Conservation (phyloP, 345 rosid genomes). For the Camelina hispida region DNA sequence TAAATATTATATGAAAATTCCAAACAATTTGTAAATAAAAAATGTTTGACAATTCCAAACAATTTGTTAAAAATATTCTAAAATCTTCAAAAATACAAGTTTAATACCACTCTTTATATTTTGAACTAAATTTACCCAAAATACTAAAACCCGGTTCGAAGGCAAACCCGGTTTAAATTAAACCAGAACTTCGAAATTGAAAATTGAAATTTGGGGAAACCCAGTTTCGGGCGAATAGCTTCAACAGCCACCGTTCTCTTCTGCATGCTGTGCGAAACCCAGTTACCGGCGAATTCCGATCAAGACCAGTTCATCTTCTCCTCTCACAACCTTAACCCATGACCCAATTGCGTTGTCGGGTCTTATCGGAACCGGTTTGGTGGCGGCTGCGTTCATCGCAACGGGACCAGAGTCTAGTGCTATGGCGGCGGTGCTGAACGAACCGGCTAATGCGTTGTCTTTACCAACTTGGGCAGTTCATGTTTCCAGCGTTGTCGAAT, state of each 20-base stretch:
- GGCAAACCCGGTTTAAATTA: slow-evolving; percentile 33
- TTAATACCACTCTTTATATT: too few relatives aligned
- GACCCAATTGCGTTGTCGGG: slow-evolving; percentile 43
- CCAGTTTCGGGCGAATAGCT: too few relatives aligned
- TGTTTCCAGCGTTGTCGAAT: slow-evolving; percentile 90
- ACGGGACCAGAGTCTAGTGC: slow-evolving; percentile 43
- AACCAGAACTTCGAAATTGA: slow-evolving; percentile 29
- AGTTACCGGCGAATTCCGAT: slow-evolving; percentile 30
- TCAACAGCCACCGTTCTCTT: slow-evolving; percentile 46
- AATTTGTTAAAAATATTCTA: too few relatives aligned
- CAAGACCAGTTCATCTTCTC: slow-evolving; percentile 24
- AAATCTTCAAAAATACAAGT: too few relatives aligned
- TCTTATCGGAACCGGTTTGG: slow-evolving; percentile 66
- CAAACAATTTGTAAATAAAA: too few relatives aligned
- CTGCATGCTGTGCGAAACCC: slow-evolving; percentile 41
- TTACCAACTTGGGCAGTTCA: slow-evolving; percentile 96
- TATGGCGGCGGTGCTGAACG: slow-evolving; percentile 67
- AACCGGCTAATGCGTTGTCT: slow-evolving; percentile 88
- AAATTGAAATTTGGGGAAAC: neutral
- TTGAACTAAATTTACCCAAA: too few relatives aligned
- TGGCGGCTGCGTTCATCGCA: slow-evolving; percentile 43
- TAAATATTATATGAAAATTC: too few relatives aligned
- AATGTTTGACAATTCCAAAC: too few relatives aligned
- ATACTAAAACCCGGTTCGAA: too few relatives aligned
- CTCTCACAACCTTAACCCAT: slow-evolving; percentile 11